Percentiles rank a stretch among this genome's conserved stretches.
phyloP scores from a whole-genome alignment of 1,284 basidiomycete genomes.

The Coniferiporia sulphurascens region DNA sequence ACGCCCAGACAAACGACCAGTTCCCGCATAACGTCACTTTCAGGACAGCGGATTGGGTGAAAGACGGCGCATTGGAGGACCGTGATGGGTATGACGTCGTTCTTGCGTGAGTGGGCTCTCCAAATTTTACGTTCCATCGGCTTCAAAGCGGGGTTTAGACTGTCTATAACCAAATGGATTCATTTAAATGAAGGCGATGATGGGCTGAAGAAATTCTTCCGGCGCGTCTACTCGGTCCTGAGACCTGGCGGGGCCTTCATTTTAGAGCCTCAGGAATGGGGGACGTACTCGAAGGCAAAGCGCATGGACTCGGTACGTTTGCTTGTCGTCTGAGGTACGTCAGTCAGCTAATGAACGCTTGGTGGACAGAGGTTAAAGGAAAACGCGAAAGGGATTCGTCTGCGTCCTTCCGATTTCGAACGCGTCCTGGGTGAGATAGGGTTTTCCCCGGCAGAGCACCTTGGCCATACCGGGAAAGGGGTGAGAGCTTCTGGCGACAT shows the following conservation, averaged over 20 bases:
- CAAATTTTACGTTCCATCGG: background rate
- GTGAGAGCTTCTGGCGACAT: constrained; percentile 31
- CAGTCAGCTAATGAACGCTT: background rate
- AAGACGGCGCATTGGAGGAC: constrained; percentile 51
- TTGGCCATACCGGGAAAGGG: constrained; percentile 56
- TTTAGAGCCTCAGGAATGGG: constrained; percentile 77
- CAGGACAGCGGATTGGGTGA: constrained; percentile 64
- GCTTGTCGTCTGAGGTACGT: background rate
- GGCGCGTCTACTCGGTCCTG: constrained; percentile 51
- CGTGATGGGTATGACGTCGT: constrained; percentile 63
- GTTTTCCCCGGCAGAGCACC: constrained; percentile 45
- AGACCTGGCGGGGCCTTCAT: constrained; percentile 56
- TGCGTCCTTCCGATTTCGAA: constrained; percentile 60
- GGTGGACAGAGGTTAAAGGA: constrained; percentile 47
- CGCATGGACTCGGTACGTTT: constrained; percentile 53
- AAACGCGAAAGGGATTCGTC: constrained; percentile 45
- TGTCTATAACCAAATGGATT: constrained; percentile 85
- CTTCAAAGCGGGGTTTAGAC: constrained; percentile 36
- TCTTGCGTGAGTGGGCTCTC: constrained; percentile 51
- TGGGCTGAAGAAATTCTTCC: constrained; percentile 60
- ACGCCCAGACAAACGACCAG: constrained; percentile 26
- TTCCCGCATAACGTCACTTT: constrained; percentile 79
- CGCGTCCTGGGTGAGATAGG: constrained; percentile 52
- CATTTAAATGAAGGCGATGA: constrained; percentile 74
- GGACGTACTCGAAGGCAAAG: constrained; percentile 69